Evolutionary conservation across 2,329 filamentous ascomycete genomes (phyloP).

Genomic region (Eutypa lata): DNA sequence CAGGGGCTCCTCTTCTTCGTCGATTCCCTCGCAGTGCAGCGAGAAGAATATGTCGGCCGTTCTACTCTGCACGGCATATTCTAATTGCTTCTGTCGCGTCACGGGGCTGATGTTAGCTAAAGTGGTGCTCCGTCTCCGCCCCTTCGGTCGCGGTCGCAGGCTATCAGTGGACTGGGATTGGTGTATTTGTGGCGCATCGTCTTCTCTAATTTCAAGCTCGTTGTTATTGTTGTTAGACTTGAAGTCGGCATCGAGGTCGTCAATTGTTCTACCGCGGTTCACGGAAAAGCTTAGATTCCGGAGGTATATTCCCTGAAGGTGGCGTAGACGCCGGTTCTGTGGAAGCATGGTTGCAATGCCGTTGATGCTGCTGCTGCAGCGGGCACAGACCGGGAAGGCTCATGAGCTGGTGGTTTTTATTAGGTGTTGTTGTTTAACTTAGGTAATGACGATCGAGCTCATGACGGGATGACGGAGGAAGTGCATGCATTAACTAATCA

Average conservation of each 20-base stretch:
- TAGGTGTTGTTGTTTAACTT: constrained; percentile 3
- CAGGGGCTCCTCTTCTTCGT: constrained; percentile 76
- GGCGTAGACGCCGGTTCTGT: constrained; percentile 84
- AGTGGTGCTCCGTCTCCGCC: constrained; percentile 48
- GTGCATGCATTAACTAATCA: no score
- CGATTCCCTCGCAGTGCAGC: constrained; percentile 63
- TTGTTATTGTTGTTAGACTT: constrained; percentile 56
- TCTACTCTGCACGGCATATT: constrained; percentile 65
- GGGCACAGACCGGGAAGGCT: constrained; percentile 16
- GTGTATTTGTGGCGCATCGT: constrained; percentile 44
- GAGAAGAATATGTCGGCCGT: constrained; percentile 91
- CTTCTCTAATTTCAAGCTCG: constrained; percentile 46
- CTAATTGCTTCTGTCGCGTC: constrained; percentile 69
- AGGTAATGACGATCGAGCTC: neutral
- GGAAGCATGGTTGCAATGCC: constrained; percentile 42
- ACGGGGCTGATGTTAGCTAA: constrained; percentile 44
- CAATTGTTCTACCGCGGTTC: constrained; percentile 60
- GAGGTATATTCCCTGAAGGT: constrained; percentile 81
- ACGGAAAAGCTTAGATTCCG: constrained; percentile 75
- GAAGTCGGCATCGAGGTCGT: constrained; percentile 75
- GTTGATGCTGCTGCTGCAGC: constrained; percentile 29
- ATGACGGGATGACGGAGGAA: no score
- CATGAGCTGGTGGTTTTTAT: constrained; percentile 7
- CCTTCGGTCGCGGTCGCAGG: constrained; percentile 35
- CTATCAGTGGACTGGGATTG: constrained; percentile 55